Conservation (phyloP, 2,329 filamentous ascomycete genomes). For the Pseudocercospora eumusae region DNA sequence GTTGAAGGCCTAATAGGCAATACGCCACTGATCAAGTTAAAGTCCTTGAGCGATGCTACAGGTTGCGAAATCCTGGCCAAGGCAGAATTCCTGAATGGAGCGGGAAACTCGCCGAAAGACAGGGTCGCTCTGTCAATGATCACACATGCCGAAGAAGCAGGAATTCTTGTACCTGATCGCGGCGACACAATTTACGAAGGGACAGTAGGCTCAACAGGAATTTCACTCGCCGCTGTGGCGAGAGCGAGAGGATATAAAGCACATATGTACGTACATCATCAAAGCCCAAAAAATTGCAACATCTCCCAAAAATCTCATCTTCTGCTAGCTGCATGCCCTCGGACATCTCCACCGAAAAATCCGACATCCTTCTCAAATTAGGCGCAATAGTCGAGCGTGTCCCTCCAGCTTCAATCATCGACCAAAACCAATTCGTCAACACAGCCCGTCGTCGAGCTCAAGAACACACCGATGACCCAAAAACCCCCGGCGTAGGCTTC, state of each 20-base stretch:
- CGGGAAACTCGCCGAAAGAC: constrained; percentile 91
- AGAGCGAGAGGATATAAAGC: constrained; percentile 86
- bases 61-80: constrained; percentile 90
- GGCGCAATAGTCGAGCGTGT: constrained; percentile 93
- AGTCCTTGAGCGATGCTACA: constrained; percentile 80
- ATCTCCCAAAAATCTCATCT: constrained; percentile 21
- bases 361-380: constrained; percentile 81
- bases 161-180: constrained; percentile 72
- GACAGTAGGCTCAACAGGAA: constrained; percentile 93
- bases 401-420: constrained; percentile 87
- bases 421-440: constrained; percentile 92
- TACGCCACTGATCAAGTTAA: constrained; percentile 84
- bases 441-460: constrained; percentile 73
- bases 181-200: constrained; percentile 98
- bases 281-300: too few relatives aligned
- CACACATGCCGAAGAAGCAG: constrained; percentile 71
- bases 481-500: constrained; percentile 72
- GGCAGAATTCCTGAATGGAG: constrained; percentile 93
- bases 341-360: constrained; percentile 87
- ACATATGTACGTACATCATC: constrained; percentile 70
- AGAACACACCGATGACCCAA: constrained; percentile 65
- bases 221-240: constrained; percentile 86
- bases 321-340: constrained; percentile 77
- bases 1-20: constrained; percentile 92
- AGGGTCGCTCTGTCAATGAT: constrained; percentile 92